Evolutionary conservation across 208 protist species (phyloP).

Genomic region (Strigomonas galati): DNA sequence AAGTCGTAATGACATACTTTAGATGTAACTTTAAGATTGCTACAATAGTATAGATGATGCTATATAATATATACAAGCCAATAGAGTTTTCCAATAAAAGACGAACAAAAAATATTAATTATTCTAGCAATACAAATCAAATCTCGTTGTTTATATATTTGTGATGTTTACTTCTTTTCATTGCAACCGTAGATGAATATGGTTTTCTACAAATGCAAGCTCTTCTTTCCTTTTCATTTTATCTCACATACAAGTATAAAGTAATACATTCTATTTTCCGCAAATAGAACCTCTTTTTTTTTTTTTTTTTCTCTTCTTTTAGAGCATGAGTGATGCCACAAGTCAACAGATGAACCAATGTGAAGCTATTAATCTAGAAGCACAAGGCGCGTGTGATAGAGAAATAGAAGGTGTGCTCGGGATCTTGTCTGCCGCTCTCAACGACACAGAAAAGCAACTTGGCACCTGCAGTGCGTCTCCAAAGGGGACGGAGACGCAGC

Average conservation of each 20-base stretch:
- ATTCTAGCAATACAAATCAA: too few relatives aligned
- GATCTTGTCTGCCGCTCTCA: not conserved
- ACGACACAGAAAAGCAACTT: not conserved
- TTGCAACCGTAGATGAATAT: not conserved
- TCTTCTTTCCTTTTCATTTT: too few relatives aligned
- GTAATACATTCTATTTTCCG: not conserved
- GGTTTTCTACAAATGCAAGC: too few relatives aligned
- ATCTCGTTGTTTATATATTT: too few relatives aligned
- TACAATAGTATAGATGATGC: too few relatives aligned
- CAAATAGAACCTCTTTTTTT: not conserved
- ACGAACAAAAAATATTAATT: too few relatives aligned
- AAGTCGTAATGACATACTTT: too few relatives aligned
- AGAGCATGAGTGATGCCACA: not conserved
- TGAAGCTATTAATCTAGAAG: not conserved
- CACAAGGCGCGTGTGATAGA: not conserved
- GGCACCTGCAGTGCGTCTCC: not conserved
- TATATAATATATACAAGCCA: too few relatives aligned
- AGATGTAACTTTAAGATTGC: too few relatives aligned
- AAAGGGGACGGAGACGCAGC: not conserved
- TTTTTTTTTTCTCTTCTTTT: not conserved
- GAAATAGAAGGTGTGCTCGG: not conserved
- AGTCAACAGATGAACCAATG: not conserved
- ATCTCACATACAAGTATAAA: not conserved
- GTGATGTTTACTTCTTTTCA: not conserved
- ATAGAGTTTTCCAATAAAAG: too few relatives aligned